A percentile compares a stretch with the other conserved stretches of the same genome.
phyloP scores from a whole-genome alignment of 73 alveolate species.

The Uronychia binucleata region DNA sequence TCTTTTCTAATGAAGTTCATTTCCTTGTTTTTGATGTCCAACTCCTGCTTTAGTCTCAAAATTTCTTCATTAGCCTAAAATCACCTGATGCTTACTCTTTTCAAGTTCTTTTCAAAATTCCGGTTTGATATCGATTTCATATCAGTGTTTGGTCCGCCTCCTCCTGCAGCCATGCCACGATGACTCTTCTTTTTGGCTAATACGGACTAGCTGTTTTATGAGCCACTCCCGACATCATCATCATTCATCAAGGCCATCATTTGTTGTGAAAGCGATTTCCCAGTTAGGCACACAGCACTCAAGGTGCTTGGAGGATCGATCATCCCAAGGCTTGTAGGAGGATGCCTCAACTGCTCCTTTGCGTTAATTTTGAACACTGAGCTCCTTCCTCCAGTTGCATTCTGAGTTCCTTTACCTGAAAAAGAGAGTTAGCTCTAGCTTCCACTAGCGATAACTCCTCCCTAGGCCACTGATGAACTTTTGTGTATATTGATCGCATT shows the following conservation, averaged over 20 bases:
- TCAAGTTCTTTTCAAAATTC: neutral
- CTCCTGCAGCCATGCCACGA: no score
- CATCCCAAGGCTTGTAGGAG: neutral
- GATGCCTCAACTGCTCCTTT: neutral
- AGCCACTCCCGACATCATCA: no score
- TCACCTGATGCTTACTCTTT: neutral
- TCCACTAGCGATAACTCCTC: neutral
- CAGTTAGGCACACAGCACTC: no score
- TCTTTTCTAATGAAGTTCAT: neutral
- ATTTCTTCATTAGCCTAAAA: slow-evolving; percentile 7
- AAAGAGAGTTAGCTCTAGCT: no score
- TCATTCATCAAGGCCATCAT: no score
- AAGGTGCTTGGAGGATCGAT: neutral
- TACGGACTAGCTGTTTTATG: no score
- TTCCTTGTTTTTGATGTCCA: neutral
- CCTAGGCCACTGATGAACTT: neutral
- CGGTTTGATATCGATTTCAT: neutral
- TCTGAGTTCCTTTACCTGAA: neutral
- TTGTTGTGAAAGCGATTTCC: no score
- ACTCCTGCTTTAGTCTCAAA: neutral
- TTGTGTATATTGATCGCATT: neutral
- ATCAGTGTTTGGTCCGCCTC: no score
- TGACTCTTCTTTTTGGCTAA: no score
- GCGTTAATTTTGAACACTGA: neutral
- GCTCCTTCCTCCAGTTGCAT: neutral